Evolutionary conservation across 768 basidiomycete genomes (phyloP).

Genomic region (Suillus alpinus): DNA sequence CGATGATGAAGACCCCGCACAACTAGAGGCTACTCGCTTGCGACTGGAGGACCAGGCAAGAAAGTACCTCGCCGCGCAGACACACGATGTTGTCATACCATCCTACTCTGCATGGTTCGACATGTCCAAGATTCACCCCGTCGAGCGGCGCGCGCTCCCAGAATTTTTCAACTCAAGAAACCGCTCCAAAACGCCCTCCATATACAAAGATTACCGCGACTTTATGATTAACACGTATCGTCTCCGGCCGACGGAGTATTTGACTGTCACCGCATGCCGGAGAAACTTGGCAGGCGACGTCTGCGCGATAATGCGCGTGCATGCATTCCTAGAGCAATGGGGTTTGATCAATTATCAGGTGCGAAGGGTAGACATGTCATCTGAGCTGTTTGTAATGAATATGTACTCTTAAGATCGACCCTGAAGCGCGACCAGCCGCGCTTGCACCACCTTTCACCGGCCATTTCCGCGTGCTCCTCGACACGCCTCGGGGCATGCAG

Average conservation of each 20-base stretch:
- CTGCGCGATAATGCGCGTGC: slow-evolving; percentile 97
- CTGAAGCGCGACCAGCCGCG: slow-evolving; percentile 90
- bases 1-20: slow-evolving; percentile 84
- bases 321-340: slow-evolving; percentile 99
- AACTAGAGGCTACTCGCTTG: slow-evolving; percentile 74
- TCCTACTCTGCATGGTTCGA: slow-evolving; percentile 99
- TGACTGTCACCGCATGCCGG: slow-evolving; percentile 96
- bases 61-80: slow-evolving; percentile 95
- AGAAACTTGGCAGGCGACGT: slow-evolving; percentile 97
- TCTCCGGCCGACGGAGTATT: slow-evolving; percentile 88
- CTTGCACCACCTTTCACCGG: slow-evolving; percentile 97
- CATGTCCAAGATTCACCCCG: slow-evolving; percentile 88
- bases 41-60: slow-evolving; percentile 84
- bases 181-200: slow-evolving; percentile 90
- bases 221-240: slow-evolving; percentile 99
- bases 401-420: slow-evolving; percentile 72
- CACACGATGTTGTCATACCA: slow-evolving; percentile 94
- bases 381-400: background rate
- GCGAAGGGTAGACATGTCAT: slow-evolving; percentile 17
- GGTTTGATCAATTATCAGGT: slow-evolving; percentile 99
- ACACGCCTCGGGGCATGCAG: slow-evolving; percentile 93
- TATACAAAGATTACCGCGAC: slow-evolving; percentile 99
- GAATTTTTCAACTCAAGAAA: slow-evolving; percentile 99
- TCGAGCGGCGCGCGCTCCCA: slow-evolving; percentile 89
- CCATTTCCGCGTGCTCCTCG: slow-evolving; percentile 96